Evolutionary conservation across 352 stramenopile species (phyloP), one percentile per base, ranked within the genome.

Genomic region (Phytopythium aichiense): DNA sequence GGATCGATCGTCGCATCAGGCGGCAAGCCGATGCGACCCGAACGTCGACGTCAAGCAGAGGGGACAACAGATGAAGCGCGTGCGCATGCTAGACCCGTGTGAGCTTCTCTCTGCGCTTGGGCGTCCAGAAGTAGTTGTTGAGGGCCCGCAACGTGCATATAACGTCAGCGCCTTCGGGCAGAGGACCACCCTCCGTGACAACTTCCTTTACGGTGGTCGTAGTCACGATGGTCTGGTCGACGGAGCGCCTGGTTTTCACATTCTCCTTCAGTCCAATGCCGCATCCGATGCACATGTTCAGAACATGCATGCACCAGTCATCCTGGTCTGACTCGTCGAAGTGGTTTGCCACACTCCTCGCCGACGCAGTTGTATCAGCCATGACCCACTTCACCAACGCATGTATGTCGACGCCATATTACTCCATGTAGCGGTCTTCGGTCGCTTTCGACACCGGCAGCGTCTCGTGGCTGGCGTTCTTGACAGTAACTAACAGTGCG

Each of bases 251-350:
- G 4, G 42, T 56, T 4, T 51, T 20, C 7, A 63, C 54, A 7
- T 66, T 69, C n/a, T 66, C 48, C 20, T 66, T 63, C 6, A 66
- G 7, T 8, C 59, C 48, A 22, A 70, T 31, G 1, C 31, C 49
- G 38, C 63, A 63, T 0, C 23, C 59, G 30, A 70, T 70, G 16
- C 59, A 70, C 1, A 67, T 23, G 9, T 43, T 67, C 0, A 67
- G 40, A 12, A 70, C 18, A 7, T 64, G 40, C 60, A 70, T 67
- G 0, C 6, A 58, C 23, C 54, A 66, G 23, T 57, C 35, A n/a
- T 60, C 40, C 22, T 70, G 59, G 8, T 61, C 48, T 0, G 46
- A 51, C n/a, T 66, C 53, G 13, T 66, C 45, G n/a, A 70, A 54
- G 38, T 60, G 28, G 30, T 56, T 43, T 4, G 53, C 46, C 1